Evolutionary conservation across 768 basidiomycete genomes (phyloP).

Genomic region (Solioccasus polychromus): DNA sequence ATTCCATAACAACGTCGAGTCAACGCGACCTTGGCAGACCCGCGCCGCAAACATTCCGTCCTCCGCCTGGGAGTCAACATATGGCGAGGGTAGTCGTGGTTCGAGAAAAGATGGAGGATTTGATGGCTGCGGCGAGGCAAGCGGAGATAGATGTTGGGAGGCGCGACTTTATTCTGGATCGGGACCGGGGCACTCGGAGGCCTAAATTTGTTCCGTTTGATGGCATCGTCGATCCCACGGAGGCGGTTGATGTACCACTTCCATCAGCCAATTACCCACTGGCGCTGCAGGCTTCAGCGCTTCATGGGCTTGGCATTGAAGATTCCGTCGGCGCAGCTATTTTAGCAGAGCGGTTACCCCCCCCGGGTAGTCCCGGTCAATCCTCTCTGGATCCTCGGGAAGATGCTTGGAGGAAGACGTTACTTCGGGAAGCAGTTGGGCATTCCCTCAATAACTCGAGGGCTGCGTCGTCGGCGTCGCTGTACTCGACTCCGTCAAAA

Average conservation of each 20-base stretch:
- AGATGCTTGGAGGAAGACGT: constrained; percentile 71
- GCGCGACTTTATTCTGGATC: constrained; percentile 47
- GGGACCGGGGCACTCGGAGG: constrained; percentile 40
- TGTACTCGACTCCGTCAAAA: constrained; percentile 38
- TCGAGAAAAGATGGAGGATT: constrained; percentile 74
- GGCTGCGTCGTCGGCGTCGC: constrained; percentile 37
- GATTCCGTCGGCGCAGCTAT: constrained; percentile 74
- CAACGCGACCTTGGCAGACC: constrained; percentile 38
- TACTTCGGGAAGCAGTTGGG: constrained; percentile 76
- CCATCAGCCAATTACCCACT: constrained; percentile 69
- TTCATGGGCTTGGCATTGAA: constrained; percentile 69
- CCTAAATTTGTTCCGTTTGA: constrained; percentile 39
- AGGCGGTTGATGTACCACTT: constrained; percentile 75
- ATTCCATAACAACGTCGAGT: constrained; percentile 52
- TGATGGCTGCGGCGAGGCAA: constrained; percentile 68
- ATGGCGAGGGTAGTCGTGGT: constrained; percentile 75
- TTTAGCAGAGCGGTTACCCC: constrained; percentile 73
- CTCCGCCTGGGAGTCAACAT: constrained; percentile 34
- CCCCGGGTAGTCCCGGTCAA: constrained; percentile 58
- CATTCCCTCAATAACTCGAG: constrained; percentile 66
- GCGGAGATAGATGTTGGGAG: constrained; percentile 69
- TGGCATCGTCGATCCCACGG: constrained; percentile 79
- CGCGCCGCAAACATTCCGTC: constrained; percentile 36
- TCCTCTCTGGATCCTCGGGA: constrained; percentile 54
- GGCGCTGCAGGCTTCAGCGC: constrained; percentile 69